Evolutionary conservation across 768 basidiomycete genomes (phyloP).

Genomic region (Amyloporia xantha): DNA sequence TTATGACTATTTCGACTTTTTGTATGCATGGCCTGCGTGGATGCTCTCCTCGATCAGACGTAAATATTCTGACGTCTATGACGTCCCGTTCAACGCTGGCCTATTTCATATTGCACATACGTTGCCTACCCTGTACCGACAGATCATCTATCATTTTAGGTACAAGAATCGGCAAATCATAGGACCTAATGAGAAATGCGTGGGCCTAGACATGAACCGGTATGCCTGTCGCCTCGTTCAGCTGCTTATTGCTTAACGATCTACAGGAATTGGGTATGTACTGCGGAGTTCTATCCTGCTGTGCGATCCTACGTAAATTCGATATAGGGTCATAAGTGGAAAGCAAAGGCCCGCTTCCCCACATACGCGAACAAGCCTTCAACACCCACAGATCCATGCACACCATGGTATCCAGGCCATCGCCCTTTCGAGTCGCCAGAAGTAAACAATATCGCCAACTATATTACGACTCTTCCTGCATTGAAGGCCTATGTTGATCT

Average conservation of each 20-base stretch:
- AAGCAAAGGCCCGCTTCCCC: slow-evolving; percentile 26
- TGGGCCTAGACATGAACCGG: slow-evolving; percentile 78
- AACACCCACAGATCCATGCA: slow-evolving; percentile 48
- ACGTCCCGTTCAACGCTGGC: too few species aligned
- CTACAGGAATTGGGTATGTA: slow-evolving; percentile 53
- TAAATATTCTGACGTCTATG: too few species aligned
- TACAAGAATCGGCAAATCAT: slow-evolving; percentile 66
- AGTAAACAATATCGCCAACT: slow-evolving; percentile 68
- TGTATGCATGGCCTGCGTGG: not conserved
- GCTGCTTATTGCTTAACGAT: slow-evolving; percentile 2
- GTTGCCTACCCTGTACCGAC: too few species aligned
- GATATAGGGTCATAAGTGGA: slow-evolving; percentile 70
- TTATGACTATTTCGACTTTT: not conserved
- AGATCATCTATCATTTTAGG: too few species aligned
- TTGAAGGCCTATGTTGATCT: slow-evolving; percentile 67
- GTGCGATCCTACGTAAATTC: too few species aligned
- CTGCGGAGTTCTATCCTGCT: not conserved
- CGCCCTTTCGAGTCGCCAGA: slow-evolving; percentile 74
- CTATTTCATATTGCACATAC: too few species aligned
- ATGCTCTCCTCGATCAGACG: too few species aligned
- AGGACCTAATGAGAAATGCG: slow-evolving; percentile 42
- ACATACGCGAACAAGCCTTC: slow-evolving; percentile 8
- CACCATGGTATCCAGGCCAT: slow-evolving; percentile 69
- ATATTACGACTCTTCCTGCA: slow-evolving; percentile 44
- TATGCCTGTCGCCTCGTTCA: slow-evolving; percentile 19